Evolutionary conservation across 2,329 filamentous ascomycete species (phyloP).

Genomic region (Pyrenophora seminiperda): DNA sequence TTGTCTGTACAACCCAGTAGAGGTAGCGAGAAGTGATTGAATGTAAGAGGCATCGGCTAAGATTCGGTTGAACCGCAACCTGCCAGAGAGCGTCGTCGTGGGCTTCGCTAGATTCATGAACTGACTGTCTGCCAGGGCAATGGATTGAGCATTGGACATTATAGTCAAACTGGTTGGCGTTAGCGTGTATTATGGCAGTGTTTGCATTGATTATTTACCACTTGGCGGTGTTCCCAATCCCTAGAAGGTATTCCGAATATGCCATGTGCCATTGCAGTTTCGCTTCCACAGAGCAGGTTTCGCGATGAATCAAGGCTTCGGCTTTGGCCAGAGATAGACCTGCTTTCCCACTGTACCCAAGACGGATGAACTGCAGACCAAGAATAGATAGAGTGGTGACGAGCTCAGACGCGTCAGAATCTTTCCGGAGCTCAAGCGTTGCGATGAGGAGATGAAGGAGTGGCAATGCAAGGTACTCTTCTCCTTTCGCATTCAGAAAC

Average conservation of each 20-base stretch:
- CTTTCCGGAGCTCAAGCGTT: conserved; percentile 54
- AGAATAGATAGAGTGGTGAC: conserved; percentile 54
- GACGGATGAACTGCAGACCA: conserved; percentile 61
- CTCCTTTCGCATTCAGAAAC: conserved; percentile 63
- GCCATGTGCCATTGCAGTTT: conserved; percentile 68
- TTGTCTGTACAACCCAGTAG: conserved; percentile 54
- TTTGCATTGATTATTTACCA: conserved; percentile 46
- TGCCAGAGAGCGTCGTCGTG: conserved; percentile 40
- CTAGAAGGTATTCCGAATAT: conserved; percentile 74
- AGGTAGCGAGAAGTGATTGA: conserved; percentile 68
- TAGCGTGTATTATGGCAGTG: conserved; percentile 9
- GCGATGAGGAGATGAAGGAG: conserved; percentile 57
- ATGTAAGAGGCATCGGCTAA: conserved; percentile 67
- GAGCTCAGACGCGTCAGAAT: conserved; percentile 45
- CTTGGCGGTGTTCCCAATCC: conserved; percentile 68
- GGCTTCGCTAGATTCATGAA: conserved; percentile 41
- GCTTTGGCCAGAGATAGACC: conserved; percentile 63
- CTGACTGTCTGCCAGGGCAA: conserved; percentile 35
- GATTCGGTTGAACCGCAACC: conserved; percentile 55
- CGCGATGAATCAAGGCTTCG: conserved; percentile 54
- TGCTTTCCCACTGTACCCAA: conserved; percentile 66
- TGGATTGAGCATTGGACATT: conserved; percentile 35
- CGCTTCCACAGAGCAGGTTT: conserved; percentile 52
- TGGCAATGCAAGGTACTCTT: conserved; percentile 56
- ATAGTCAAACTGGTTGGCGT: conserved; percentile 32